Conservation (phyloP, 495 filamentous ascomycete species). For the Glarea lozoyensis region DNA sequence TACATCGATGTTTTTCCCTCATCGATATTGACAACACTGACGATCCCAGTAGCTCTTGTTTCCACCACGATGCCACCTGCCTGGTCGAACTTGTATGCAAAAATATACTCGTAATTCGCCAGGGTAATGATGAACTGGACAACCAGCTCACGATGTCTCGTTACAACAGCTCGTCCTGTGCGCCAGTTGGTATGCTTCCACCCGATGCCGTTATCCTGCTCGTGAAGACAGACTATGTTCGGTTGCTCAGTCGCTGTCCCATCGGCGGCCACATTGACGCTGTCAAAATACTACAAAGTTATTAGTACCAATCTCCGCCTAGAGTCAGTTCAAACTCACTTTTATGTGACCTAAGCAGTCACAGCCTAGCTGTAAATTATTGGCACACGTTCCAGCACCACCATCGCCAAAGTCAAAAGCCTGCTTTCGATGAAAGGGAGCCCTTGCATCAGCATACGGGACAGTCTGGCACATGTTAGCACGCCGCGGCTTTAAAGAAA, state of each 20-base stretch:
- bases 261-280: constrained; percentile 26
- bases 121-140: constrained; percentile 70
- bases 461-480: too few species aligned
- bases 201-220: constrained; percentile 56
- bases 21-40: constrained; percentile 63
- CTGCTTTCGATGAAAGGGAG: constrained; percentile 65
- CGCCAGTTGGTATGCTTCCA: constrained; percentile 63
- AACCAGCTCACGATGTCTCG: constrained; percentile 49
- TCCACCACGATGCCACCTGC: constrained; percentile 72
- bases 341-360: constrained; percentile 15
- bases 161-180: constrained; percentile 47
- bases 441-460: constrained; percentile 63
- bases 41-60: constrained; percentile 74
- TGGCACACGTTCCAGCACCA: constrained; percentile 64
- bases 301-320: neutral
- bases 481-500: too few species aligned
- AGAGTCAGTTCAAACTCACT: neutral
- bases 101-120: constrained; percentile 80
- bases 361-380: constrained; percentile 54
- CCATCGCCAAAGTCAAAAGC: constrained; percentile 73
- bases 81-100: constrained; percentile 77
- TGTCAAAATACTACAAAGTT: constrained; percentile 3
- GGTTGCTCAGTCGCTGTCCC: constrained; percentile 36
- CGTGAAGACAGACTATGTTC: constrained; percentile 57
- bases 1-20: constrained; percentile 49